These are phyloP conservation scores for Talaromyces sp. DNA, from an alignment of 2,329 filamentous ascomycete genomes.

Conservation along the genomic window DNA sequence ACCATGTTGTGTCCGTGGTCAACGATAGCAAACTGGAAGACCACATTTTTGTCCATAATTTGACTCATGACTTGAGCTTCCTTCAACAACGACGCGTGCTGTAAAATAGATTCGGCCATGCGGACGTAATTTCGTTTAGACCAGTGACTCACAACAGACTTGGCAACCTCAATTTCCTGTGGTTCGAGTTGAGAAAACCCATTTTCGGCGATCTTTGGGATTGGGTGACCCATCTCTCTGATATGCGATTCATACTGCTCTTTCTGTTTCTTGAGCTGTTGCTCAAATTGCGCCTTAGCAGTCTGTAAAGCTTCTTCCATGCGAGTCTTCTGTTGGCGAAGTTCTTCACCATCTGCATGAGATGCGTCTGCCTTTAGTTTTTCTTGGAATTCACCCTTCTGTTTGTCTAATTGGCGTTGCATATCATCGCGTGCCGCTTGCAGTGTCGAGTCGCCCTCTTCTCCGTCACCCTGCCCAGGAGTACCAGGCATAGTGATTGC, in stretches of 20 bases:
- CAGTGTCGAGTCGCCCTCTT: constrained; percentile 58
- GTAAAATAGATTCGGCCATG: constrained; percentile 88
- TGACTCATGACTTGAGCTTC: constrained; percentile 98
- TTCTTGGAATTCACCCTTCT: constrained; percentile 76
- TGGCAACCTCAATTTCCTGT: constrained; percentile 66
- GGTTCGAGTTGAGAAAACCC: constrained; percentile 56
- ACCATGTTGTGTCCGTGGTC: constrained; percentile 82
- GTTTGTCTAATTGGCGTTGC: constrained; percentile 74
- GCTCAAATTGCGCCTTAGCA: constrained; percentile 84
- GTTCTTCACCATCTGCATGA: constrained; percentile 74
- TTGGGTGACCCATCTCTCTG: constrained; percentile 61
- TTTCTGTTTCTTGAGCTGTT: constrained; percentile 75
- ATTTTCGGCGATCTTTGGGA: constrained; percentile 47
- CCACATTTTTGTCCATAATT: constrained; percentile 84
- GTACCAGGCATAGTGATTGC: constrained; percentile 91
- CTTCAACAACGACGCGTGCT: constrained; percentile 81
- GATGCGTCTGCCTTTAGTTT: constrained; percentile 68
- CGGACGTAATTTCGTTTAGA: constrained; percentile 78
- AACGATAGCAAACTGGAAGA: constrained; percentile 91
- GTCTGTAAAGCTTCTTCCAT: constrained; percentile 78
- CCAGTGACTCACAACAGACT: constrained; percentile 67
- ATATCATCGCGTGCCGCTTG: constrained; percentile 73
- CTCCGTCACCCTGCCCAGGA: constrained; percentile 63
- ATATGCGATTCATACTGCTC: constrained; percentile 80
- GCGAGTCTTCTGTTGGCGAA: constrained; percentile 71